Conservation (phyloP, 305 asterid genomes). For the Withania somnifera region DNA sequence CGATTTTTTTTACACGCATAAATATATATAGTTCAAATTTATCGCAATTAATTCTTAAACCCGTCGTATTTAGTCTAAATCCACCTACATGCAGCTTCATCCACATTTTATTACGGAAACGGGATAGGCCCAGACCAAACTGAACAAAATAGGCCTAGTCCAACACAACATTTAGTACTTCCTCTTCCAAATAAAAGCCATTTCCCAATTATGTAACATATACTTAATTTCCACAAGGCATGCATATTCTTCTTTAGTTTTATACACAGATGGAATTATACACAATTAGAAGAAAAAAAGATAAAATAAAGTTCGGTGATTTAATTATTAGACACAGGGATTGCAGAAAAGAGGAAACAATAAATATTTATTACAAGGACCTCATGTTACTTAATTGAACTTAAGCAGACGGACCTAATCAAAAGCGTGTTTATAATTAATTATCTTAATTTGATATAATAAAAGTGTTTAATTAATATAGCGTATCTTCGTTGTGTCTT, state of each 20-base stretch:
- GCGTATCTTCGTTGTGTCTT: too few species aligned
- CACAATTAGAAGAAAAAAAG: not conserved
- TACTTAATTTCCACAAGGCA: not conserved
- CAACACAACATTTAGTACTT: not conserved
- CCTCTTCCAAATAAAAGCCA: not conserved
- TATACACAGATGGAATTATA: too few species aligned
- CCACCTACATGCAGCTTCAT: too few species aligned
- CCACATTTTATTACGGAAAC: not conserved
- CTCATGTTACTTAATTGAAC: not conserved
- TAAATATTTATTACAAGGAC: not conserved
- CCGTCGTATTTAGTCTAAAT: too few species aligned
- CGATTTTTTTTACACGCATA: too few species aligned
- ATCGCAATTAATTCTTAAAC: too few species aligned
- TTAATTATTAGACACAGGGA: not conserved
- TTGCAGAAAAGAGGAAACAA: not conserved
- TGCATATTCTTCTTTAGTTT: not conserved
- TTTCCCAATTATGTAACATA: not conserved
- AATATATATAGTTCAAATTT: too few species aligned
- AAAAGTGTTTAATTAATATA: not conserved
- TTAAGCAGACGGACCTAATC: not conserved
- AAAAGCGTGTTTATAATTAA: not conserved
- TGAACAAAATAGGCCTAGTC: not conserved
- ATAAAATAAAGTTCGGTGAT: not conserved
- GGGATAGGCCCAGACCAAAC: not conserved
- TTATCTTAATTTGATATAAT: not conserved